Percentiles rank a stretch among this genome's conserved stretches.
Evolutionary conservation across 1,284 basidiomycete species (phyloP).

Genomic region (Heterobasidion annosum): DNA sequence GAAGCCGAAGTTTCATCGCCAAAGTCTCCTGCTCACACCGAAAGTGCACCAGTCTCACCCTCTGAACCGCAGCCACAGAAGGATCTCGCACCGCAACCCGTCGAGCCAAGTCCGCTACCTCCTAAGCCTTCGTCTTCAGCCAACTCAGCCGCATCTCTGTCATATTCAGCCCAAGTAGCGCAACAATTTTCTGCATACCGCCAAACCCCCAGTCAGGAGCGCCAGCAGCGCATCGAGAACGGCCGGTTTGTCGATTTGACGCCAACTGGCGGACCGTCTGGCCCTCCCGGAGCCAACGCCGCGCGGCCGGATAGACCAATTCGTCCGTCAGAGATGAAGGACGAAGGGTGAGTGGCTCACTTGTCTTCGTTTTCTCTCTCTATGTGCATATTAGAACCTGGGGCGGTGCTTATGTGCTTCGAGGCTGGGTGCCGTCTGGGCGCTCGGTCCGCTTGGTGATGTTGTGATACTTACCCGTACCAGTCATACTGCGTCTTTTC

Average conservation of each 20-base stretch:
- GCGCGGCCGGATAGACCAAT: constrained; percentile 13
- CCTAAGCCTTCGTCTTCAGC: constrained; percentile 17
- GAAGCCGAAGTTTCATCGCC: neutral
- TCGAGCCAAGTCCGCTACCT: constrained; percentile 9
- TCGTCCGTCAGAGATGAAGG: constrained; percentile 82
- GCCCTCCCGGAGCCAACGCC: constrained; percentile 1
- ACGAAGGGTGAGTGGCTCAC: constrained; percentile 66
- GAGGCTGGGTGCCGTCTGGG: constrained; percentile 2
- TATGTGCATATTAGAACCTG: constrained; percentile 8
- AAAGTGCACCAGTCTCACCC: constrained; percentile 1
- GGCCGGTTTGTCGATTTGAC: constrained; percentile 3
- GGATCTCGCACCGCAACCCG: constrained; percentile 2
- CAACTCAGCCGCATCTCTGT: constrained; percentile 25
- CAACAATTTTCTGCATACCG: constrained; percentile 62
- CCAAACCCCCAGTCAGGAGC: constrained; percentile 60
- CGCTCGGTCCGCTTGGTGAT: constrained; percentile 5
- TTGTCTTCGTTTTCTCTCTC: constrained; percentile 10
- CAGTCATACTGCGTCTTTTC: constrained; percentile 10
- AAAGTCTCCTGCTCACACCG: constrained; percentile 2
- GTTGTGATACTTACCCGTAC: constrained; percentile 12
- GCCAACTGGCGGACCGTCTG: neutral
- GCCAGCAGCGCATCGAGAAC: constrained; percentile 33
- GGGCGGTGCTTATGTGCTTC: neutral
- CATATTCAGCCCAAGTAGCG: constrained; percentile 65
- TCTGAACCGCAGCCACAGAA: constrained; percentile 1